phyloP scores from a whole-genome alignment of 2,329 filamentous ascomycete species.

The Sordariomycetes sp. region DNA sequence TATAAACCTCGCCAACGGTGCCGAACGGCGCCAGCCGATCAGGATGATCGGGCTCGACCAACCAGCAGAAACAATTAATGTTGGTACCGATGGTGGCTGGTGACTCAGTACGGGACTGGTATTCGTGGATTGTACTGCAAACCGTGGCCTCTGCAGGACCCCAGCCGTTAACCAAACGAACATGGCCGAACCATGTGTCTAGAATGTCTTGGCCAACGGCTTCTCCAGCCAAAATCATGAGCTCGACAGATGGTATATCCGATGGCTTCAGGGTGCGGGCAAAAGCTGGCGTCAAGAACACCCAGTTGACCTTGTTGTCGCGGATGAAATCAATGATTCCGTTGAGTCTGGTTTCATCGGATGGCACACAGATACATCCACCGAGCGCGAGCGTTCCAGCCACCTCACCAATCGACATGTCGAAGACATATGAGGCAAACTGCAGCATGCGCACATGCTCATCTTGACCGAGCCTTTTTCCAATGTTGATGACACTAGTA shows the following conservation, averaged over 20 bases:
- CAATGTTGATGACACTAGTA: slow-evolving; percentile 5
- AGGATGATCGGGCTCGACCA: slow-evolving; percentile 6
- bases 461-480: slow-evolving; percentile 11
- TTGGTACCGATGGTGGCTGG: slow-evolving; percentile 5
- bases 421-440: slow-evolving; percentile 3
- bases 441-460: slow-evolving; percentile 4
- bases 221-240: slow-evolving; percentile 6
- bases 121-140: slow-evolving; percentile 5
- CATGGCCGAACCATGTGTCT: slow-evolving; percentile 4
- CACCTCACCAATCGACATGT: slow-evolving; percentile 3
- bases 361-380: not conserved
- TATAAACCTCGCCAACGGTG: slow-evolving; percentile 7
- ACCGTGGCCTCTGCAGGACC: slow-evolving; percentile 7
- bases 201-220: slow-evolving; percentile 5
- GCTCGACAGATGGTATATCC: not conserved
- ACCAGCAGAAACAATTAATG: slow-evolving; percentile 7
- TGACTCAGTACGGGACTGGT: not conserved
- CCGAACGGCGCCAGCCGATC: slow-evolving; percentile 6
- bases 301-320: not conserved
- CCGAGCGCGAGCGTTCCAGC: slow-evolving; percentile 1
- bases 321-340: not conserved
- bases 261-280: slow-evolving; percentile 2
- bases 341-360: not conserved
- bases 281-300: slow-evolving; percentile 2
- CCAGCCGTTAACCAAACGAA: slow-evolving; percentile 5